Evolutionary conservation across 2,329 filamentous ascomycete species (phyloP).

Genomic region (Magnaporthiopsis incrustans): DNA sequence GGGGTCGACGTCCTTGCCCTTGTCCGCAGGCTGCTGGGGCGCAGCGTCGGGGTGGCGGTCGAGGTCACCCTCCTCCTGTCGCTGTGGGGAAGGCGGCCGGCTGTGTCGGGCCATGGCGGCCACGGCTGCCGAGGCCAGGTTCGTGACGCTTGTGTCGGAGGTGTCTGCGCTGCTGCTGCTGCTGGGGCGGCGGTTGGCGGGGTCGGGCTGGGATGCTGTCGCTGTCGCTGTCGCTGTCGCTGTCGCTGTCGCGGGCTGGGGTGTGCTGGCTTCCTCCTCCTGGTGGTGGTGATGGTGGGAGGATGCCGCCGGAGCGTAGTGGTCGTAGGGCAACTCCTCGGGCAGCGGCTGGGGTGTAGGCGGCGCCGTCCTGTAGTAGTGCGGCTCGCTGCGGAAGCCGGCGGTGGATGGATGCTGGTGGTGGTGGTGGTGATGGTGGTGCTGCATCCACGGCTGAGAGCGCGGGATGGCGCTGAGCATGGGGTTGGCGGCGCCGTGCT

Average conservation of each 20-base stretch:
- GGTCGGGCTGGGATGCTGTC: too few species aligned
- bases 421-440: too few species aligned
- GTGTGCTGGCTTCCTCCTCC: too few species aligned
- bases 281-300: too few species aligned
- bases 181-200: too few species aligned
- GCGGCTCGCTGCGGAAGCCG: neutral
- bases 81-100: neutral
- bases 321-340: neutral
- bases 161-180: neutral
- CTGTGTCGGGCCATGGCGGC: neutral
- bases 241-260: too few species aligned
- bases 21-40: neutral
- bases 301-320: neutral
- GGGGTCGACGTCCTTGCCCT: too few species aligned
- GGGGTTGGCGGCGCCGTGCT: constrained; percentile 24
- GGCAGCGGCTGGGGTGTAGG: neutral
- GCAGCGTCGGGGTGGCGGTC: too few species aligned
- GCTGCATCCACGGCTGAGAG: constrained; percentile 7
- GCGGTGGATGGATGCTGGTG: neutral
- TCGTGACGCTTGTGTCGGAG: neutral
- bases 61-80: neutral
- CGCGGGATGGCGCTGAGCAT: constrained; percentile 35
- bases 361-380: neutral
- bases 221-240: too few species aligned
- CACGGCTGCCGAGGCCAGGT: neutral